Evolutionary conservation across 2,329 filamentous ascomycete species (phyloP), one percentile per base, ranked within the genome.

Genomic region (Pseudogymnoascus sp.): DNA sequence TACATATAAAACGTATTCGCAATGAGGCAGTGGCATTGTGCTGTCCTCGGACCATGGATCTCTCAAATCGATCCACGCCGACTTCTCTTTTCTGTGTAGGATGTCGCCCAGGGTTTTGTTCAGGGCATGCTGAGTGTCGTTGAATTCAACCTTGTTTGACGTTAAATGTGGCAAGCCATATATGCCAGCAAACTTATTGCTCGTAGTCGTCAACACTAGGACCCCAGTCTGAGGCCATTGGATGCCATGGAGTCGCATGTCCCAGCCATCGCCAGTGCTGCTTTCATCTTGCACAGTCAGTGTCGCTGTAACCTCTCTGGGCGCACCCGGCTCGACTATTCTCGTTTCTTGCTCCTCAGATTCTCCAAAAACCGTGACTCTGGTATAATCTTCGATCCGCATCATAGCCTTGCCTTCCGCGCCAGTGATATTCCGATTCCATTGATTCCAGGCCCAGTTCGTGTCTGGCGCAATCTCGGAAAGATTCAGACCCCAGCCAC

Each of bases 101-200:
- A 85, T 81, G 59, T 83, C 79, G 18, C 84, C 81, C 12, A 97
- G 77, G 0, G 89, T 92, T 65, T 82, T 79, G 68, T 93, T 89
- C 36, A 97, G 78, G 14, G 96, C 76, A 58, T 77, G 77, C 69
- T 87, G 73, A 63, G 82, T 79, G 69, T 76, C 72, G 71, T 84
- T 85, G 69, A 81, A 85, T 57, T 83, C 77, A 3, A 76, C 75
- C 20, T 76, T 70, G 5, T 80, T 82, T 14, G 90, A 81, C 0
- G 89, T 80, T 59, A 99, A 81, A 73, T 97, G 92, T 25, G 94
- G 92, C 54, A 97, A 77, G 2, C 87, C 89, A 72, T 96, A 96
- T 61, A 97, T 87, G 43, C 94, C 92, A n/a, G 88, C 85, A 70
- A 94, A 94, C 77, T 96, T 97, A 70, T 96, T 89, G 73, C 92